Evolutionary conservation across 495 filamentous ascomycete genomes (phyloP).

Genomic region (Choiromyces venosus): DNA sequence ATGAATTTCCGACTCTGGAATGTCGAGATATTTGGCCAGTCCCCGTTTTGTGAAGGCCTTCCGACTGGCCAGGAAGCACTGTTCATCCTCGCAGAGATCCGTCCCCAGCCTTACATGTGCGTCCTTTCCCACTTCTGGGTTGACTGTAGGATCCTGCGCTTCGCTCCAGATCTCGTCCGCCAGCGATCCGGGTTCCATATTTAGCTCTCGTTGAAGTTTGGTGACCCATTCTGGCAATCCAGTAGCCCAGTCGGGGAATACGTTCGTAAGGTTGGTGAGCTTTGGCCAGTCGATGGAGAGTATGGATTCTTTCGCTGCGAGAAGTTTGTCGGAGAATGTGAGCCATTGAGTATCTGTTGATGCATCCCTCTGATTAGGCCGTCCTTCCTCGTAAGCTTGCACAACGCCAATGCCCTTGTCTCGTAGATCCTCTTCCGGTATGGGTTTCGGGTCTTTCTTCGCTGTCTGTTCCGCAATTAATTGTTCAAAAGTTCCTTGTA

Average conservation of each 20-base stretch:
- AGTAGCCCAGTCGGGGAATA: slow-evolving; percentile 77
- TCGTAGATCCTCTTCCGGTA: slow-evolving; percentile 6
- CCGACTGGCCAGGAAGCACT: slow-evolving; percentile 60
- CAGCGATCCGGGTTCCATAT: slow-evolving; percentile 75
- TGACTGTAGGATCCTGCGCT: slow-evolving; percentile 69
- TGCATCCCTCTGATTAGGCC: slow-evolving; percentile 14
- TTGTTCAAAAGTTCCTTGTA: slow-evolving; percentile 5
- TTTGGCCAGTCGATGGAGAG: slow-evolving; percentile 33
- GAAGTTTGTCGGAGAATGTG: slow-evolving; percentile 34
- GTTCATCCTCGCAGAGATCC: slow-evolving; percentile 79
- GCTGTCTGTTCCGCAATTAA: slow-evolving; percentile 12
- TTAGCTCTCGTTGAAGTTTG: slow-evolving; percentile 84
- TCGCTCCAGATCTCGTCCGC: slow-evolving; percentile 92
- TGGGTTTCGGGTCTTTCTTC: slow-evolving; percentile 7
- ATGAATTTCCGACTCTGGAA: slow-evolving; percentile 74
- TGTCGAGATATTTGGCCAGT: slow-evolving; percentile 70
- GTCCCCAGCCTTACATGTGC: slow-evolving; percentile 74
- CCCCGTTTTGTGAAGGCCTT: slow-evolving; percentile 61
- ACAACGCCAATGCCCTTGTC: slow-evolving; percentile 4
- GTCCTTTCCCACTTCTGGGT: slow-evolving; percentile 77
- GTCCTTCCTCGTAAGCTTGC: neutral
- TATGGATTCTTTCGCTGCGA: slow-evolving; percentile 33
- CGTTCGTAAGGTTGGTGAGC: slow-evolving; percentile 26
- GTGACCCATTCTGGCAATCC: slow-evolving; percentile 67
- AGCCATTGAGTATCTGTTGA: slow-evolving; percentile 37